Conservation (phyloP, 164 flowering plant genomes). For the Cinnamomum chago region DNA sequence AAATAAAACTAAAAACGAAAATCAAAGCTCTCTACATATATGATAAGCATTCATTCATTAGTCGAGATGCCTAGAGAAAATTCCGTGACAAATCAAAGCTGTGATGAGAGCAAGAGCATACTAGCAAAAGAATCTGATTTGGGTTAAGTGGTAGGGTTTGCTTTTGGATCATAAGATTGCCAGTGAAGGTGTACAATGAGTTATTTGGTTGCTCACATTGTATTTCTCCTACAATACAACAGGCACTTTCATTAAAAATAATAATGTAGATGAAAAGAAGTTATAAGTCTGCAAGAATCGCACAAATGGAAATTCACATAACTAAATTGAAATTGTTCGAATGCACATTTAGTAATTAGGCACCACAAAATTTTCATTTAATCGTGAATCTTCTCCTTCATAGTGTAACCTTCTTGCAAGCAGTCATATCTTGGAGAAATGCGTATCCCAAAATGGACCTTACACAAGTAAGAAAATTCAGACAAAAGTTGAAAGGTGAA, state of each 20-base stretch:
- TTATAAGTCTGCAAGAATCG: neutral
- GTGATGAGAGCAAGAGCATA: slow-evolving; percentile 24
- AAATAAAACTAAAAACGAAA: neutral
- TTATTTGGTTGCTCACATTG: slow-evolving; percentile 98
- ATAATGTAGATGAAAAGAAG: neutral
- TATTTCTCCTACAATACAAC: slow-evolving; percentile 61
- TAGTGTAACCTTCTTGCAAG: no score
- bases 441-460: no score
- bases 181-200: slow-evolving; percentile 92
- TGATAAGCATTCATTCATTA: neutral
- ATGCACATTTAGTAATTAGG: no score
- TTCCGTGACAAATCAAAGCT: neutral
- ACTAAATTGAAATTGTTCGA: no score
- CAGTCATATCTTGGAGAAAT: no score
- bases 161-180: slow-evolving; percentile 75
- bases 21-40: neutral
- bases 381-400: no score
- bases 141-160: slow-evolving; percentile 91
- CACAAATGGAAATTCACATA: neutral
- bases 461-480: no score
- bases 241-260: slow-evolving; percentile 2
- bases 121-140: slow-evolving; percentile 79
- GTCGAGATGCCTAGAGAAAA: neutral
- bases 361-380: no score
- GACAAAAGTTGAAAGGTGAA: no score